phyloP scores from a whole-genome alignment of 371 early-diverging fungal species.

The Mucor saturninus region DNA sequence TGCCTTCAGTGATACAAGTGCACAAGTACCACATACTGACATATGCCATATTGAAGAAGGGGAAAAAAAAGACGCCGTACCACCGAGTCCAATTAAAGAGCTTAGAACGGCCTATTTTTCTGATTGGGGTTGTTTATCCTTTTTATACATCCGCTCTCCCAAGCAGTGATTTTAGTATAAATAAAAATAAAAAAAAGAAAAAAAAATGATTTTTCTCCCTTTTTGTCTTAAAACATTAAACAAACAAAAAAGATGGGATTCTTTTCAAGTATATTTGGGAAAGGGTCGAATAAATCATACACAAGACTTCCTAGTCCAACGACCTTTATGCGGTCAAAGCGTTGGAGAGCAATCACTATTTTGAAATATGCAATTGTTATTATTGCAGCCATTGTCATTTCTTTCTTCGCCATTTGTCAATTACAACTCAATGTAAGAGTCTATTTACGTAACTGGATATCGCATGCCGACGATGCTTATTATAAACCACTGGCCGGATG shows the following conservation, averaged over 20 bases:
- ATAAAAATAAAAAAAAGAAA: too few relatives aligned
- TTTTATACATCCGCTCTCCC: too few relatives aligned
- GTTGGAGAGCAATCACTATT: slow-evolving; percentile 34
- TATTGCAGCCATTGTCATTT: slow-evolving; percentile 19
- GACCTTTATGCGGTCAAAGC: slow-evolving; percentile 39
- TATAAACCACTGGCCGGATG: slow-evolving; percentile 48
- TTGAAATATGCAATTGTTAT: slow-evolving; percentile 35
- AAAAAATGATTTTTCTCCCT: neutral
- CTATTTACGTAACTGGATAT: slow-evolving; percentile 58
- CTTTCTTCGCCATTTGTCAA: slow-evolving; percentile 49
- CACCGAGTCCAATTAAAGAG: too few relatives aligned
- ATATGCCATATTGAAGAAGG: too few relatives aligned
- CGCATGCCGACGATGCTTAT: slow-evolving; percentile 51
- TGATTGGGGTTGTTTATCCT: too few relatives aligned
- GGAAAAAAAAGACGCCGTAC: too few relatives aligned
- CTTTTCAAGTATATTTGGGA: slow-evolving; percentile 24
- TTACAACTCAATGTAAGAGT: slow-evolving; percentile 55
- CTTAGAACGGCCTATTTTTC: too few relatives aligned
- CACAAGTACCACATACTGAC: too few relatives aligned
- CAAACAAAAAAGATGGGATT: slow-evolving; percentile 16
- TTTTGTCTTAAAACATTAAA: neutral
- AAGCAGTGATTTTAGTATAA: too few relatives aligned
- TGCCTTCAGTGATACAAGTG: too few relatives aligned
- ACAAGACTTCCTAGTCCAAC: slow-evolving; percentile 29
- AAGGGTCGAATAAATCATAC: slow-evolving; percentile 10